Conservation (phyloP, 2,329 filamentous ascomycete genomes). For the Pestalotiopsis sp. region DNA sequence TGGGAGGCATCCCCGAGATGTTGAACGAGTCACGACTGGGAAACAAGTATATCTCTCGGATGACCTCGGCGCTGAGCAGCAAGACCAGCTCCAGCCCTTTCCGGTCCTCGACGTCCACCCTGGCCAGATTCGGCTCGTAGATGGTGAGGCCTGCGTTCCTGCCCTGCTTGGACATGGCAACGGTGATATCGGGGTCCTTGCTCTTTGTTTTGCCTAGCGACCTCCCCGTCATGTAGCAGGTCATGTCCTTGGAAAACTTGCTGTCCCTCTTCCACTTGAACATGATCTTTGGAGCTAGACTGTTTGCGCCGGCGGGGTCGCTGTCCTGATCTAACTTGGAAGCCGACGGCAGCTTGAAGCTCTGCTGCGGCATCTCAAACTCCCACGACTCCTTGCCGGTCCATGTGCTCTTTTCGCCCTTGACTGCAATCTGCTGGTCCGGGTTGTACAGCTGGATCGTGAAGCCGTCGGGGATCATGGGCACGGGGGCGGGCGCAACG, state of each 20-base stretch:
- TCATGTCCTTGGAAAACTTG: slow-evolving; percentile 83
- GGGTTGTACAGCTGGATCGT: slow-evolving; percentile 92
- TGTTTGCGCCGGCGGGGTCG: slow-evolving; percentile 51
- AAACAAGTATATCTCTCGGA: slow-evolving; percentile 66
- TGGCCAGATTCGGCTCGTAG: slow-evolving; percentile 89
- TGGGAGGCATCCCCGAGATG: slow-evolving; percentile 49
- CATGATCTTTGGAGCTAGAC: slow-evolving; percentile 71
- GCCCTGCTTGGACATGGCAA: slow-evolving; percentile 80
- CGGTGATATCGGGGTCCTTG: slow-evolving; percentile 92
- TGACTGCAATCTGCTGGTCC: slow-evolving; percentile 77
- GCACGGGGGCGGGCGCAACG: slow-evolving; percentile 65
- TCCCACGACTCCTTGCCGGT: slow-evolving; percentile 82
- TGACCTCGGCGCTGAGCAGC: slow-evolving; percentile 63
- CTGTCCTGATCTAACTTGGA: slow-evolving; percentile 76
- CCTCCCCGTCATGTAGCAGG: slow-evolving; percentile 83
- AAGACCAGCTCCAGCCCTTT: slow-evolving; percentile 90
- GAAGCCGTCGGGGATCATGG: slow-evolving; percentile 77
- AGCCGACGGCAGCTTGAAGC: slow-evolving; percentile 78
- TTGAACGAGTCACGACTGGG: slow-evolving; percentile 80
- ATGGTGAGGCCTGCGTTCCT: slow-evolving; percentile 72
- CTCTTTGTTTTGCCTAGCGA: slow-evolving; percentile 73
- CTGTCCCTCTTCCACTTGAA: slow-evolving; percentile 92
- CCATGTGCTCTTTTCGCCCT: slow-evolving; percentile 75
- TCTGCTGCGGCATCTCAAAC: slow-evolving; percentile 87
- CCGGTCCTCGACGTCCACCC: slow-evolving; percentile 90